Evolutionary conservation across 2,329 filamentous ascomycete species (phyloP), one percentile per base, ranked within the genome.

Genomic region (Graphiopsis chlorocephala): DNA sequence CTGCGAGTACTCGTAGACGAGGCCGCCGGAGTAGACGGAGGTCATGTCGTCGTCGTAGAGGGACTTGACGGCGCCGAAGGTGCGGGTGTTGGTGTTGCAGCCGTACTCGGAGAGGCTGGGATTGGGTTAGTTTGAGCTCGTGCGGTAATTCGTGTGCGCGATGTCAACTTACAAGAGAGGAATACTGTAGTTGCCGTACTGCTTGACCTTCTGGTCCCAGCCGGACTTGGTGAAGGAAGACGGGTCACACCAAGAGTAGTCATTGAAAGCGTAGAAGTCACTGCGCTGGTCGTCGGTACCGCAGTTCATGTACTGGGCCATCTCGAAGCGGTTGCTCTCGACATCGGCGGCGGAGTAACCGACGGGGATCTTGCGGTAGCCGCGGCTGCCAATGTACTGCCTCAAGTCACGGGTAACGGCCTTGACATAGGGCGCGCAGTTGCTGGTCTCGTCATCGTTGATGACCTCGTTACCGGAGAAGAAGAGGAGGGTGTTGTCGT

Each of bases 261-360:
- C 91, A 80, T 95, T 95, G 81, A 93, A 93, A 66, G 89, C 90
- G 74, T 93, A 94, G 82, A 94, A 94, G 79, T 97, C 93, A 72
- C 89, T 91, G 71, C 93, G 89, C 81, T 90, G 87, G 69, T 93
- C 89, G 57, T 94, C 91, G 63, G 86, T 82, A 67, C 93, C 93
- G 76, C 93, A 97, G 86, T 97, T 97, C 88, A 97, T 92, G 85
- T 96, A 97, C 62, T 88, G 75, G 56, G 93, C 93, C 77, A 92
- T 92, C 81, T 97, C 87, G 80, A 90, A 87, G 72, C 93, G 91
- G 83, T 96, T 97, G 74, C 87, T 84, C 66, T 90, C 84, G 64
- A 97, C 90, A 80, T 97, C 93, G 66, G 93, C 93, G 66, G 90
- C 90, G 7, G 90, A 92, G 83, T 93, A 93, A 52, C 90, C 90